phyloP scores from a whole-genome alignment of 176 grass and related monocot genomes.

The Musa beccarii region DNA sequence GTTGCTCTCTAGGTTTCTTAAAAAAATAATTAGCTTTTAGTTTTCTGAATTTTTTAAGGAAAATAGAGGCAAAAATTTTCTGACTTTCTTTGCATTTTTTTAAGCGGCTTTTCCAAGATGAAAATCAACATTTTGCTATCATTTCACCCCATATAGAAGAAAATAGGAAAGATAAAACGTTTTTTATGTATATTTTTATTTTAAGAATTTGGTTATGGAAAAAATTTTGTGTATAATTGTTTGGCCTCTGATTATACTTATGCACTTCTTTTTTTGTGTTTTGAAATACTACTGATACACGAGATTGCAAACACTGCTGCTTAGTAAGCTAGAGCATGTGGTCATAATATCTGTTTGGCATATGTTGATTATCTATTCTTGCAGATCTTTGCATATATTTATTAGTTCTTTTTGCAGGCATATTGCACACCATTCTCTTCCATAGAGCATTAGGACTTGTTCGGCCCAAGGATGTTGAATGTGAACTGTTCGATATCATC shows the following conservation, averaged over 20 bases:
- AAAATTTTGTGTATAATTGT: not conserved
- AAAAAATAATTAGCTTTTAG: not conserved
- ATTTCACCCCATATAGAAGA: not conserved
- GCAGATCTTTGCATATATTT: not conserved
- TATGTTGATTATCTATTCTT: not conserved
- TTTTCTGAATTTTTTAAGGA: not conserved
- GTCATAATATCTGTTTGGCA: not conserved
- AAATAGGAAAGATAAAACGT: not conserved
- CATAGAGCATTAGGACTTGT: constrained; percentile 86
- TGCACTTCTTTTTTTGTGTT: not conserved
- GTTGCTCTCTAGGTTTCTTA: not conserved
- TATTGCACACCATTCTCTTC: constrained; percentile 88
- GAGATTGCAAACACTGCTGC: not conserved
- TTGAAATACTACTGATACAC: too few relatives aligned
- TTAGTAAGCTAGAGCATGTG: not conserved
- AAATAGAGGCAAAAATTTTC: not conserved
- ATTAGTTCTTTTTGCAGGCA: constrained; percentile 35
- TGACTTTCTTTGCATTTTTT: not conserved
- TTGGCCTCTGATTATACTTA: not conserved
- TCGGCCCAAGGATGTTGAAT: constrained; percentile 85
- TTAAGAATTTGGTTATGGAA: not conserved
- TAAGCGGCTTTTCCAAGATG: not conserved
- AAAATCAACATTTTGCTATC: not conserved
- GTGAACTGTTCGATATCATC: constrained; percentile 65
- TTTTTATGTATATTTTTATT: not conserved